A percentile compares a stretch with the other conserved stretches of the same genome.
Conservation (phyloP, 2,329 filamentous ascomycete species). For the Tothia fuscella region DNA sequence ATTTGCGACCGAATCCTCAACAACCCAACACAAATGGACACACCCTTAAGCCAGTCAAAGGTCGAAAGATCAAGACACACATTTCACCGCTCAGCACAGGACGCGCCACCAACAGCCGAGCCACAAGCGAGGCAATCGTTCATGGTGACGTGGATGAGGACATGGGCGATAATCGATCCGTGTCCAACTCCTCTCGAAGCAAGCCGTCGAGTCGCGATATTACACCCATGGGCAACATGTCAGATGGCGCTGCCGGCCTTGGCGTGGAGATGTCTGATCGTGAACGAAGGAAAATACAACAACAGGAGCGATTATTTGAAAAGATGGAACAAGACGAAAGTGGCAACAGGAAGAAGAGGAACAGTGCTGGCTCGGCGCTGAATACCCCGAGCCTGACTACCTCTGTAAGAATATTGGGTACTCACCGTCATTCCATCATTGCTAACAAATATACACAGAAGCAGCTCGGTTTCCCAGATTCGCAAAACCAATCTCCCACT, state of each 20-base stretch:
- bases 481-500: conserved; percentile 20
- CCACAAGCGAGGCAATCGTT: conserved; percentile 45
- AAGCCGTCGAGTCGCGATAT: conserved; percentile 49
- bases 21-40: conserved; percentile 14
- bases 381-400: conserved; percentile 36
- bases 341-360: conserved; percentile 39
- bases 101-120: conserved; percentile 43
- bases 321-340: conserved; percentile 47
- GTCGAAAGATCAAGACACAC: conserved; percentile 35
- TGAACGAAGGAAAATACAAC: conserved; percentile 50
- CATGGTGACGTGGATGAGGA: conserved; percentile 42
- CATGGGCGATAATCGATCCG: conserved; percentile 43
- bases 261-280: conserved; percentile 46
- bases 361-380: conserved; percentile 41
- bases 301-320: conserved; percentile 50
- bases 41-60: conserved; percentile 21
- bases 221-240: conserved; percentile 43
- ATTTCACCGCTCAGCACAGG: conserved; percentile 43
- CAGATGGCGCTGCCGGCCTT: conserved; percentile 21
- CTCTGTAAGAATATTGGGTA: conserved; percentile 17
- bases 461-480: conserved; percentile 22
- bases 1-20: conserved; percentile 17
- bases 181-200: conserved; percentile 43
- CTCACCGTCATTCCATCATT: conserved; percentile 10
- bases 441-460: conserved; percentile 17